Percentiles rank a stretch among this genome's conserved stretches.
phyloP scores from a whole-genome alignment of 1,284 basidiomycete genomes.

The Ceratobasidium theobromae region DNA sequence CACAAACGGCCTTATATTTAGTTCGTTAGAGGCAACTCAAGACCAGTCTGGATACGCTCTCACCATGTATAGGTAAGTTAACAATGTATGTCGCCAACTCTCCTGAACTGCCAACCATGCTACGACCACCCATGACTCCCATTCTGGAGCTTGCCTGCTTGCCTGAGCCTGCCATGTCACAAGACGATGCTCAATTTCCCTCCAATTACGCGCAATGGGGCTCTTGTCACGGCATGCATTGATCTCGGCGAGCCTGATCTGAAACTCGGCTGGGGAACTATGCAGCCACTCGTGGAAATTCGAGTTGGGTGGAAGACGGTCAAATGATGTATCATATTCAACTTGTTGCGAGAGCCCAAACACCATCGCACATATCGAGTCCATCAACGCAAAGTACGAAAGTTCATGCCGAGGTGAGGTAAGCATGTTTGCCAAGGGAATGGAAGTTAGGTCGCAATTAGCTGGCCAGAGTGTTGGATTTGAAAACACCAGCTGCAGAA shows the following conservation, averaged over 20 bases:
- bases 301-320: neutral
- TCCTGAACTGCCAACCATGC: slow-evolving; percentile 1
- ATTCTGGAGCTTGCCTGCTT: neutral
- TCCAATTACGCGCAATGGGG: neutral
- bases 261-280: neutral
- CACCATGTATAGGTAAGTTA: slow-evolving; percentile 13
- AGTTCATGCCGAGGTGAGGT: neutral
- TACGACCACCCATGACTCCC: slow-evolving; percentile 9
- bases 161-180: neutral
- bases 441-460: neutral
- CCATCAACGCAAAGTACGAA: neutral
- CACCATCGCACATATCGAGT: neutral
- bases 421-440: slow-evolving; percentile 2
- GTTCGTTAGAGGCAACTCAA: neutral
- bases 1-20: neutral
- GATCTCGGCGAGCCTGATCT: neutral
- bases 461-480: neutral
- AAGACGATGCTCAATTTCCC: neutral
- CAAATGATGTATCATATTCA: slow-evolving; percentile 9
- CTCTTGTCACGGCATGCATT: neutral
- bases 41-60: neutral
- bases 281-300: neutral
- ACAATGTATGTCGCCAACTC: slow-evolving; percentile 16
- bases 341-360: neutral
- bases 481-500: neutral